phyloP scores from a whole-genome alignment of 352 stramenopile species.

The Hyphochytrium catenoides region DNA sequence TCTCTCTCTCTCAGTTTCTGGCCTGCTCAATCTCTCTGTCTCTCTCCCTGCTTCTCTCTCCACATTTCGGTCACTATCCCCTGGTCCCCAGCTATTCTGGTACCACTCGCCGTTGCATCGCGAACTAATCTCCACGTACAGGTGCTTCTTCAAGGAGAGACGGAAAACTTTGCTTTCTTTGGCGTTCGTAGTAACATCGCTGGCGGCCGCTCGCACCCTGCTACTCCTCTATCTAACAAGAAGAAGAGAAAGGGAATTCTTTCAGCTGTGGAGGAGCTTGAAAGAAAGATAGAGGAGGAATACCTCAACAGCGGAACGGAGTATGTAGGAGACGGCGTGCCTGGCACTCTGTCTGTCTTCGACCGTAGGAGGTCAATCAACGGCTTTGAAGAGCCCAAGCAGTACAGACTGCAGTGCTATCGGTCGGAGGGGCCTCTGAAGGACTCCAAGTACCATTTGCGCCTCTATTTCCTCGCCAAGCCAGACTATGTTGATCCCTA shows the following conservation, averaged over 20 bases:
- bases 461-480: constrained; percentile 55
- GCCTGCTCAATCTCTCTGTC: too few relatives aligned
- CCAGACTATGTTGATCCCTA: constrained; percentile 30
- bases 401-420: constrained; percentile 59
- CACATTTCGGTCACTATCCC: too few relatives aligned
- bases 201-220: constrained; percentile 16
- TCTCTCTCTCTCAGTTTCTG: too few relatives aligned
- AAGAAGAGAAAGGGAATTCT: constrained; percentile 21
- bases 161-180: constrained; percentile 40
- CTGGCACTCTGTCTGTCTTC: too few relatives aligned
- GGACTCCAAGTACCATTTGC: constrained; percentile 23
- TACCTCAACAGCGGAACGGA: constrained; percentile 36
- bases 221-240: too few relatives aligned
- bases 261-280: constrained; percentile 37
- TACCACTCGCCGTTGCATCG: too few relatives aligned
- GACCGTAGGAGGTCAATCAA: too few relatives aligned
- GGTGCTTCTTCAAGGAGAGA: too few relatives aligned
- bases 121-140: too few relatives aligned
- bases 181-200: constrained; percentile 49
- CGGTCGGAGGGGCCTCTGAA: constrained; percentile 14
- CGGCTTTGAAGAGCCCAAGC: constrained; percentile 36
- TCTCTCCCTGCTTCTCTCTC: too few relatives aligned
- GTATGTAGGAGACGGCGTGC: constrained; percentile 45
- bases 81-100: too few relatives aligned
- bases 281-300: constrained; percentile 45